Evolutionary conservation across 1,284 basidiomycete species (phyloP).

Genomic region (Caloboletus inedulis): DNA sequence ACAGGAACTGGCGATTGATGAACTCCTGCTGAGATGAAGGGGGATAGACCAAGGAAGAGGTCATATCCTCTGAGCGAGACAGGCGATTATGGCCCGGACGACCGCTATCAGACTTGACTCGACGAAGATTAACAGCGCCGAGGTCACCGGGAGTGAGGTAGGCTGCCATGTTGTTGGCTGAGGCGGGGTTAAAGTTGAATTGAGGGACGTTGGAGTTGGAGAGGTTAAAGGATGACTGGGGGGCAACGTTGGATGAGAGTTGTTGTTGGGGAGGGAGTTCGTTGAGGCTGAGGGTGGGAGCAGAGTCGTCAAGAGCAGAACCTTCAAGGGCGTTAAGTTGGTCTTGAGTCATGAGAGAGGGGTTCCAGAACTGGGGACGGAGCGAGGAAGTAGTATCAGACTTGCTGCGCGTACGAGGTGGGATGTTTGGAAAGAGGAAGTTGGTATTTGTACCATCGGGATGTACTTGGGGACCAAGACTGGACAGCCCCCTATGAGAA

Average conservation of each 20-base stretch:
- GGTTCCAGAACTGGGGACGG: conserved; percentile 52
- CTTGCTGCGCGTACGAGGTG: conserved; percentile 51
- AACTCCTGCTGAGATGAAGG: conserved; percentile 44
- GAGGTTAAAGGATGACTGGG: conserved; percentile 13
- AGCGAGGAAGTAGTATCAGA: conserved; percentile 55
- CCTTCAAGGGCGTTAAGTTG: conserved; percentile 32
- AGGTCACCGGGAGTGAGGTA: conserved; percentile 33
- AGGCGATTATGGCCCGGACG: conserved; percentile 43
- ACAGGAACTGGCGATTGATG: conserved; percentile 41
- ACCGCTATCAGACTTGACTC: conserved; percentile 52
- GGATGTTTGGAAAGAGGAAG: conserved; percentile 34
- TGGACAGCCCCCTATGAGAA: conserved; percentile 36
- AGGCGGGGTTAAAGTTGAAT: too few species aligned
- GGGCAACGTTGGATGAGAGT: conserved; percentile 19
- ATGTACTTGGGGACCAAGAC: conserved; percentile 30
- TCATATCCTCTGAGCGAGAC: conserved; percentile 52
- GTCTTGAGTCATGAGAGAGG: conserved; percentile 32
- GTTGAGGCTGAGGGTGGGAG: conserved; percentile 45
- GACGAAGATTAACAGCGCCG: conserved; percentile 36
- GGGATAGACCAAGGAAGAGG: conserved; percentile 37
- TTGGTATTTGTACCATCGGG: conserved; percentile 37
- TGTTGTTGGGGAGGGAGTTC: conserved; percentile 23
- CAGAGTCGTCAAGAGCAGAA: conserved; percentile 34
- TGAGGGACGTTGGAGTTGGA: conserved; percentile 29
- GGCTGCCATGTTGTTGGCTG: too few species aligned